These are phyloP conservation scores for Mycena capillaripes DNA, from an alignment of 768 basidiomycete genomes.

Conservation along the genomic window DNA sequence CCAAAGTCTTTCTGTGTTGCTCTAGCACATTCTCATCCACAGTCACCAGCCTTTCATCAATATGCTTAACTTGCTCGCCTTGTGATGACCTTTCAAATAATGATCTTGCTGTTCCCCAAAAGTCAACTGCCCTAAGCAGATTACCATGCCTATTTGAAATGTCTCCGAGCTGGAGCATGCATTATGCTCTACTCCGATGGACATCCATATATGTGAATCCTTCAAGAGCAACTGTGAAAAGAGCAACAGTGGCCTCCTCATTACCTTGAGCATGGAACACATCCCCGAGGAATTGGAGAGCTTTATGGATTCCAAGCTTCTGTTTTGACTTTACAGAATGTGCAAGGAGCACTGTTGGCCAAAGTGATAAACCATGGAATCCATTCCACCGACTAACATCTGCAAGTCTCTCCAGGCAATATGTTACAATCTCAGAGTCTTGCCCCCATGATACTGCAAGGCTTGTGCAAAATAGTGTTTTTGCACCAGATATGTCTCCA, in stretches of 20 bases:
- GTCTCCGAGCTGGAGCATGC: neutral
- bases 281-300: too few relatives aligned
- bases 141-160: neutral
- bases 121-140: neutral
- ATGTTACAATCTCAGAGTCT: too few relatives aligned
- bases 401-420: too few relatives aligned
- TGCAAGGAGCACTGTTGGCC: neutral
- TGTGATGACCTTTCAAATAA: neutral
- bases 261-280: too few relatives aligned
- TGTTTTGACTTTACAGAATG: neutral
- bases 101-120: neutral
- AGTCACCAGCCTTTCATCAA: neutral
- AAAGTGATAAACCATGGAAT: neutral
- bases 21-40: neutral
- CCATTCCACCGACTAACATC: neutral
- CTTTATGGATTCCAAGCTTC: too few relatives aligned
- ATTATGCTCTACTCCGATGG: neutral
- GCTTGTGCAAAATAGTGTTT: too few relatives aligned
- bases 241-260: too few relatives aligned
- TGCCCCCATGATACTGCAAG: too few relatives aligned
- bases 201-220: slow-evolving; percentile 3
- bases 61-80: neutral
- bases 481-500: too few relatives aligned
- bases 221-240: too few relatives aligned
- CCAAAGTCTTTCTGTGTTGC: too few relatives aligned